A percentile compares a stretch with the other conserved stretches of the same genome.
Evolutionary conservation across 2,329 filamentous ascomycete species (phyloP).

Genomic region (Botrytis squamosa): DNA sequence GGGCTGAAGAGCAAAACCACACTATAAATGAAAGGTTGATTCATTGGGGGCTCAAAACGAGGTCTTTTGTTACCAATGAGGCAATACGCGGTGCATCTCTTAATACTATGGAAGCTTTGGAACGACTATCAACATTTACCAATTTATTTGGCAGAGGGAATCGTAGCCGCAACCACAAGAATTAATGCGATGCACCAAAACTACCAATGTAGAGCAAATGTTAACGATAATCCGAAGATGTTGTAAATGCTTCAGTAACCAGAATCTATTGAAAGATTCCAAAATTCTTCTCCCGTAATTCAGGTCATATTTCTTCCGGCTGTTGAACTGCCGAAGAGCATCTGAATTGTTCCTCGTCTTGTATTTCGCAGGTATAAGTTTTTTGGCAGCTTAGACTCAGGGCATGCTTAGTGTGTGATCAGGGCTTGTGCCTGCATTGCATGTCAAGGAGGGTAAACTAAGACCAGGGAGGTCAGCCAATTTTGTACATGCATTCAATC

Average conservation of each 20-base stretch:
- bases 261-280: not conserved
- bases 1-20: constrained; percentile 9
- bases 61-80: constrained; percentile 2
- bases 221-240: not conserved
- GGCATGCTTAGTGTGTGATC: not conserved
- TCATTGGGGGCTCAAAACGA: not conserved
- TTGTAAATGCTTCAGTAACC: not conserved
- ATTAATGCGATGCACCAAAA: not conserved
- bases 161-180: constrained; percentile 1
- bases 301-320: not conserved
- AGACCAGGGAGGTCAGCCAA: not conserved
- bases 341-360: not conserved
- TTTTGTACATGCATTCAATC: not conserved
- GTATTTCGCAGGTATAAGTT: not conserved
- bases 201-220: not conserved
- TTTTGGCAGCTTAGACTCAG: not conserved
- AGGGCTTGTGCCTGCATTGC: constrained; percentile 9
- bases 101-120: constrained; percentile 12
- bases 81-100: not conserved
- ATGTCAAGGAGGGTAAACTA: not conserved
- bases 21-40: constrained; percentile 7
- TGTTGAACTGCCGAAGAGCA: not conserved
- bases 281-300: not conserved
- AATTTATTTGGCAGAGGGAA: not conserved
- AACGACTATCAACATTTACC: constrained; percentile 9